Percentiles rank a stretch among this genome's conserved stretches.
Conservation (phyloP, 2,329 filamentous ascomycete genomes). For the Zymoseptoria crescenta region DNA sequence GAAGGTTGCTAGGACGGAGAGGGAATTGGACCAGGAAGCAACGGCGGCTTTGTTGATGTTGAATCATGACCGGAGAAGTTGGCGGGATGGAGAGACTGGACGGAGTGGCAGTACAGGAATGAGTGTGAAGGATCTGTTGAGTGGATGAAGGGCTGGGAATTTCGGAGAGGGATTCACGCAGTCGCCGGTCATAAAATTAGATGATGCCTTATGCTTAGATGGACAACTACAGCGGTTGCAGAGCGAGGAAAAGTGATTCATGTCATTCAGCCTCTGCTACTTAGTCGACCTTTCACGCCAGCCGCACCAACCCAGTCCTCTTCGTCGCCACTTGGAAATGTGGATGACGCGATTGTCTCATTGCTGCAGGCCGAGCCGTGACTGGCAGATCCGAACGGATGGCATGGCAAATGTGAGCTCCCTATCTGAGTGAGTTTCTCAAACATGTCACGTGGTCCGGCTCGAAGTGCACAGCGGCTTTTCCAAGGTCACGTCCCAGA, state of each 20-base stretch:
- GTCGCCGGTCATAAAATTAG: not conserved
- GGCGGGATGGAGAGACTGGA: slow-evolving; percentile 23
- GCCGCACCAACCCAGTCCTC: too few relatives aligned
- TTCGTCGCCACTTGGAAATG: not conserved
- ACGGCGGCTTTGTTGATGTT: slow-evolving; percentile 84
- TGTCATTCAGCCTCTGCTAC: not conserved
- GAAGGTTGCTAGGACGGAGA: slow-evolving; percentile 18
- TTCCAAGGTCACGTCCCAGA: not conserved
- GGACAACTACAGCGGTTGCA: not conserved
- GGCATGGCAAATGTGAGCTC: not conserved
- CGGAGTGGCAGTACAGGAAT: slow-evolving; percentile 24
- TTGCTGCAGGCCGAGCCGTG: not conserved
- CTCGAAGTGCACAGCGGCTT: not conserved
- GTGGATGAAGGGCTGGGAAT: slow-evolving; percentile 18
- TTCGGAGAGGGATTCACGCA: not conserved
- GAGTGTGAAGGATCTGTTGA: slow-evolving; percentile 42
- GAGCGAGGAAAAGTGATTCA: not conserved
- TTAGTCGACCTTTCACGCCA: not conserved
- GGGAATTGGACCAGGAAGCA: slow-evolving; percentile 58
- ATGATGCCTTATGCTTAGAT: not conserved
- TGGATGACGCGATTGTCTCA: not conserved
- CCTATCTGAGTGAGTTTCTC: not conserved
- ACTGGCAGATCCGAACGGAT: not conserved
- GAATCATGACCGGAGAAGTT: slow-evolving; percentile 58
- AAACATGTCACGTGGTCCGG: not conserved